Conservation (phyloP, 129 eudicot genomes). For the Flaveria bidentis region DNA sequence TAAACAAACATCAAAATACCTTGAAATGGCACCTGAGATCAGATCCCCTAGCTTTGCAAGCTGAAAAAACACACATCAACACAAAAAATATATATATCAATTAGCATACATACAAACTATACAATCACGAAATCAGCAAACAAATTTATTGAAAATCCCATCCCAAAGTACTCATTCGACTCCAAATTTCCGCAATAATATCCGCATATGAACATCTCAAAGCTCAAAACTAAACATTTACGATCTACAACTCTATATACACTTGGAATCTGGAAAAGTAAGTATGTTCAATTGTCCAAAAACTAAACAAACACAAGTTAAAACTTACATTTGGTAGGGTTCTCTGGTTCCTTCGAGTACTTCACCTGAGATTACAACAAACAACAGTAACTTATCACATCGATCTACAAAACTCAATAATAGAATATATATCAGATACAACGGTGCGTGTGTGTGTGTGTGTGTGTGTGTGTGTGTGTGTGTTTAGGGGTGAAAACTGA, state of each 20-base stretch:
- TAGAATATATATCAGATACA: neutral
- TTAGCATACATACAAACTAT: neutral
- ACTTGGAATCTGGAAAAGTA: neutral
- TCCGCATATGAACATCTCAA: neutral
- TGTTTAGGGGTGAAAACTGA: neutral
- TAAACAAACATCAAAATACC: slow-evolving; percentile 31
- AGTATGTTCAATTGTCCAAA: no score
- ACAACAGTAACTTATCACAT: neutral
- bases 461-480: neutral
- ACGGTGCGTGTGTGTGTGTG: neutral
- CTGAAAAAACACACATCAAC: slow-evolving; percentile 22
- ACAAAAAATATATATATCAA: neutral
- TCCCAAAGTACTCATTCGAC: neutral
- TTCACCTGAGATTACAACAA: slow-evolving; percentile 39
- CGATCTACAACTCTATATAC: neutral
- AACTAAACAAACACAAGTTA: neutral
- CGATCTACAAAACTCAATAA: neutral
- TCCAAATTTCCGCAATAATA: neutral
- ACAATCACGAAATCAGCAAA: neutral
- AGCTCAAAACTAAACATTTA: neutral
- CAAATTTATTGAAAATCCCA: neutral
- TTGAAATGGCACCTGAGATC: slow-evolving; percentile 62
- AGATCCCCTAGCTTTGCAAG: slow-evolving; percentile 67
- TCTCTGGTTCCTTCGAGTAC: slow-evolving; percentile 56
- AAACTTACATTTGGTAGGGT: slow-evolving; percentile 53